Evolutionary conservation across 805 yeast species (phyloP), one percentile per base, ranked within the genome.

Genomic region (Schizosaccharomyces lindneri): DNA sequence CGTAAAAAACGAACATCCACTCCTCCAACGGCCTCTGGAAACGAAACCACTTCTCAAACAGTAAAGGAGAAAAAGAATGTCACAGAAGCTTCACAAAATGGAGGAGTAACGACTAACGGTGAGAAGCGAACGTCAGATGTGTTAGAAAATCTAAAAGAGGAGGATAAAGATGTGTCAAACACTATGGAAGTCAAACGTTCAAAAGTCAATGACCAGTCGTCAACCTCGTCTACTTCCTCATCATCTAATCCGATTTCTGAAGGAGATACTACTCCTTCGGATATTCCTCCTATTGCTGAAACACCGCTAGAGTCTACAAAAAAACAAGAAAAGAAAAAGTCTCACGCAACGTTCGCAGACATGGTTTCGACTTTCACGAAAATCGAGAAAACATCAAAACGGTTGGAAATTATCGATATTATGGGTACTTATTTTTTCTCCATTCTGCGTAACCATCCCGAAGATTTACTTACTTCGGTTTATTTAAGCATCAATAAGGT

Each of bases 301-400:
- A 9, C 51, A 46, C 51, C 51, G 24, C 27, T 46, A 46, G 51
- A 46, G 27, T 46, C 51, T 24, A 46, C 21, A 9, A 29, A 11
- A 24, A 21, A 29, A 21, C 19, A 51, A 15, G 32, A 21, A 17
- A 29, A 7, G 13, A 17, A 24, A 51, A 29, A 29, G n/a, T 9
- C 36, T 51, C 57, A 51, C 27, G 36, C 36, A 24, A 51, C 57
- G 19, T 51, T 51, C 29, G 57, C 57, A 6, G 36, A 29, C 31
- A 51, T 51, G 57, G 57, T 51, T 6, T 78, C 78, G 5, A 79
- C 85, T 3, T 90, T 90, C 72, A 87, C 85, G 64, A 75, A 79
- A 62, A 78, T 93, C 61, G 97, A 89, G 68, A 72, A 77, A 1
- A 94, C 88, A 41, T 76, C 95, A 1, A 86, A 89, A 24, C 76